Conservation (phyloP, 108 stramenopile species). For the Poteriospumella lacustris region DNA sequence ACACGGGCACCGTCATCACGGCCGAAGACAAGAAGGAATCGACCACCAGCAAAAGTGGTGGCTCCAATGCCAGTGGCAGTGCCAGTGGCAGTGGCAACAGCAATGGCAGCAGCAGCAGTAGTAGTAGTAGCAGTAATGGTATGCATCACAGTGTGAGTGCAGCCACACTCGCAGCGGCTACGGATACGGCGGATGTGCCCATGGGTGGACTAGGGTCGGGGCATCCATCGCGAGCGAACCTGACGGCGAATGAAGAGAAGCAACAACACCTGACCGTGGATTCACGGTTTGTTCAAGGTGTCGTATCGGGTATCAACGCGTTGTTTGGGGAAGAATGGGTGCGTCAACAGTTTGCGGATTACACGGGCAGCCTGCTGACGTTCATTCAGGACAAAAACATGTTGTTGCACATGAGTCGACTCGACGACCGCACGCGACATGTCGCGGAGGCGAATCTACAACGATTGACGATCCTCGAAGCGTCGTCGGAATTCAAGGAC, state of each 20-base stretch:
- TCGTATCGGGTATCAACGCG: neutral
- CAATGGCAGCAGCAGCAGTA: neutral
- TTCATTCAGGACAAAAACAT: neutral
- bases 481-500: neutral
- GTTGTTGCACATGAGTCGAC: neutral
- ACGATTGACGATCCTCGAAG: neutral
- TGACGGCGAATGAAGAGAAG: neutral
- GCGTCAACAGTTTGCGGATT: slow-evolving; percentile 5
- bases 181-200: no score
- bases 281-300: neutral
- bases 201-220: no score
- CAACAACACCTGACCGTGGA: neutral
- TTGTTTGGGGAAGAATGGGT: slow-evolving; percentile 18
- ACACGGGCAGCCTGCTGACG: neutral
- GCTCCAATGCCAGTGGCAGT: neutral
- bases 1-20: neutral
- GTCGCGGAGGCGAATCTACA: neutral
- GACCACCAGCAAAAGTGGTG: neutral
- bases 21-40: slow-evolving; percentile 14
- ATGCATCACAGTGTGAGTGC: no score
- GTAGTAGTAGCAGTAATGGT: no score
- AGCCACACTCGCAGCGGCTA: no score
- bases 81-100: neutral
- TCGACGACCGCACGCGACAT: neutral
- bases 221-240: neutral